These are phyloP conservation scores for Hypoxylon trugodes DNA, from an alignment of 495 filamentous ascomycete genomes.

Conservation along the genomic window DNA sequence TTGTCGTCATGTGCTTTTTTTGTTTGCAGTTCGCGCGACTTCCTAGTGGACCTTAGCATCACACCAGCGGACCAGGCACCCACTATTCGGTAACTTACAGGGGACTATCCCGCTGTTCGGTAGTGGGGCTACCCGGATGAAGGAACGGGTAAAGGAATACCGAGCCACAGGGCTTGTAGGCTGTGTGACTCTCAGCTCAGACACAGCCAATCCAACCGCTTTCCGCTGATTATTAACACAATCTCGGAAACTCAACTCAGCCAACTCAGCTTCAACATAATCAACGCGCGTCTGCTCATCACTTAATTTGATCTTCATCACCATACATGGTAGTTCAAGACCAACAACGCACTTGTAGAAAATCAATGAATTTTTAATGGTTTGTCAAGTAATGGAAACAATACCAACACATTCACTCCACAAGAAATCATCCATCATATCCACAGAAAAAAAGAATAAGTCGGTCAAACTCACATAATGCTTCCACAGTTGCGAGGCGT, in stretches of 20 bases:
- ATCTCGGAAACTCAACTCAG: not conserved
- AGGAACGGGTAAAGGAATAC: slow-evolving; percentile 22
- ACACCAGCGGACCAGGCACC: not conserved
- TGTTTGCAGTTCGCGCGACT: slow-evolving; percentile 8
- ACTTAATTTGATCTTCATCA: not conserved
- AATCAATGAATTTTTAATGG: not conserved
- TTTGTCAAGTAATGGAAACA: not conserved
- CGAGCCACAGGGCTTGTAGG: slow-evolving; percentile 17
- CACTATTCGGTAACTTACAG: slow-evolving; percentile 11
- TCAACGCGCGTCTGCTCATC: slow-evolving; percentile 19
- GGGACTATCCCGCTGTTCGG: slow-evolving; percentile 13
- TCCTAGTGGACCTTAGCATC: not conserved
- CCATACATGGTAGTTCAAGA: not conserved
- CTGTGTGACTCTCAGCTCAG: slow-evolving; percentile 23
- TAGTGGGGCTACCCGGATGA: slow-evolving; percentile 5
- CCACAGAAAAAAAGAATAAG: not conserved
- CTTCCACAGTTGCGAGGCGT: not conserved
- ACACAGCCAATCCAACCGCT: slow-evolving; percentile 8
- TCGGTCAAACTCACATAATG: not conserved
- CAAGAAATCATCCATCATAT: slow-evolving; percentile 17
- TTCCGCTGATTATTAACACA: slow-evolving; percentile 13
- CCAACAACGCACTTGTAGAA: not conserved
- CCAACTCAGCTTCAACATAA: slow-evolving; percentile 21
- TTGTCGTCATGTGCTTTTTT: slow-evolving; percentile 34
- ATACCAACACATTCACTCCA: slow-evolving; percentile 8